A percentile compares a stretch with the other conserved stretches of the same genome.
Conservation (phyloP, 2,329 filamentous ascomycete genomes). For the Dichotomopilus funicola region DNA sequence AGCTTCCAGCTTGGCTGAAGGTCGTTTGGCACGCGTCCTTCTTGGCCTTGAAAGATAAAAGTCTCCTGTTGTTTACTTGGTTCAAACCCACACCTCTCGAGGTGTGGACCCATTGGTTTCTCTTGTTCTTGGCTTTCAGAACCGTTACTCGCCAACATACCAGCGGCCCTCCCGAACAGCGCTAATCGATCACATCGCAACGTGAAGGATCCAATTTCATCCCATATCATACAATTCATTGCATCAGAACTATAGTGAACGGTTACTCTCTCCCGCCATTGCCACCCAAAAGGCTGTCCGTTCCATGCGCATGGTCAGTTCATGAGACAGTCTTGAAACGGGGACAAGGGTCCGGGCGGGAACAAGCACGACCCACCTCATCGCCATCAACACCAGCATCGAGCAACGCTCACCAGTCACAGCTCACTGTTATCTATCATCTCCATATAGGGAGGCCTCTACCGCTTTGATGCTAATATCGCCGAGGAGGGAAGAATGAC, state of each 20-base stretch:
- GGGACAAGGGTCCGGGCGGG: not conserved
- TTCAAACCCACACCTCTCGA: not conserved
- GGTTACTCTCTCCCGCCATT: not conserved
- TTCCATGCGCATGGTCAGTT: conserved; percentile 8
- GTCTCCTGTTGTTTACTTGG: not conserved
- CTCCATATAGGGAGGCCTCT: no score
- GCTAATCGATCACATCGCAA: no score
- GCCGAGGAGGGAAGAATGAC: no score
- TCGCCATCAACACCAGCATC: conserved; percentile 4
- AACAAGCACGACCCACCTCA: conserved; percentile 6
- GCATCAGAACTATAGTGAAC: not conserved
- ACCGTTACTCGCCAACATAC: no score
- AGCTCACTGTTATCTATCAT: no score
- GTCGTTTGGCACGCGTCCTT: not conserved
- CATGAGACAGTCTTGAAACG: conserved; percentile 20
- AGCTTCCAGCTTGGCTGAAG: not conserved
- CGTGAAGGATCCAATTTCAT: no score
- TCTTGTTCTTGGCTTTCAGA: no score
- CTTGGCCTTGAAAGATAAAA: not conserved
- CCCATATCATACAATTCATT: conserved; percentile 1
- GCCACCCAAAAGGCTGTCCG: not conserved
- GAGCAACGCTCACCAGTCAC: conserved; percentile 9
- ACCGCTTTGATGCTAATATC: no score
- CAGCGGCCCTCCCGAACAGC: no score
- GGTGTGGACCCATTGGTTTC: no score